Base-by-base conservation (phyloP, 495 filamentous ascomycete species). In the Penicillium diatomitis region DNA sequence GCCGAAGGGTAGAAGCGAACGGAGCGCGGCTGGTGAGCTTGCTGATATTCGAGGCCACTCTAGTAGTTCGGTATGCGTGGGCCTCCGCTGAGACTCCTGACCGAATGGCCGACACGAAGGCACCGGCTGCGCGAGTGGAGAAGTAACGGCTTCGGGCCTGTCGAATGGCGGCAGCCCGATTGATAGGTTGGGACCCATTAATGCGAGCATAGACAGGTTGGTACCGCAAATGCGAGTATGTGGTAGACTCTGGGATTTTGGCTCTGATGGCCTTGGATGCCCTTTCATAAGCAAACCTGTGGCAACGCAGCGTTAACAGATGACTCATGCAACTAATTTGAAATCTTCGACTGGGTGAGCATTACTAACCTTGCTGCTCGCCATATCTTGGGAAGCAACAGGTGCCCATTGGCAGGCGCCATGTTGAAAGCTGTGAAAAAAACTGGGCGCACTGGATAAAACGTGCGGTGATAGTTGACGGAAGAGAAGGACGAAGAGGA, bases 1-100 rank as follows among this genome's bases (percentile, higher is more conserved):
- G 92, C 6, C 92, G 85, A 5, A 97, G 82, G 28, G 91, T 86
- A 1, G 83, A 90, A 2, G 89, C 88, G 62, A 97, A 98, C 0
- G 92, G 91, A 4, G 89, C 80, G 5, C 80, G 80, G n/a, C 78
- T 75, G 8, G 87, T 81, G 38, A 85, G 68, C 30, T 78, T 73
- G n/a, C 70, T 69, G 43, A 96, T 73, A 41, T 81, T 80, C 3
- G 75, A 73, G n/a, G 78, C 81, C 42, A 84, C 79, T 40, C 73
- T 72, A 27, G 87, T 88, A 40, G 73, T 75, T 37, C 80, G 79
- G 55, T 84, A 81, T n/a, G 76, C 74, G 52, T 80, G 67, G n/a
- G 77, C 77, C 49, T 86, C 81, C 42, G 78, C 71, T 41, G 80
- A 80, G 10, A 77, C 46, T 7, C 73, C 71, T 32, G 65, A 54